These are phyloP conservation scores for Letharia lupina DNA, from an alignment of 495 filamentous ascomycete species.

Conservation along the genomic window DNA sequence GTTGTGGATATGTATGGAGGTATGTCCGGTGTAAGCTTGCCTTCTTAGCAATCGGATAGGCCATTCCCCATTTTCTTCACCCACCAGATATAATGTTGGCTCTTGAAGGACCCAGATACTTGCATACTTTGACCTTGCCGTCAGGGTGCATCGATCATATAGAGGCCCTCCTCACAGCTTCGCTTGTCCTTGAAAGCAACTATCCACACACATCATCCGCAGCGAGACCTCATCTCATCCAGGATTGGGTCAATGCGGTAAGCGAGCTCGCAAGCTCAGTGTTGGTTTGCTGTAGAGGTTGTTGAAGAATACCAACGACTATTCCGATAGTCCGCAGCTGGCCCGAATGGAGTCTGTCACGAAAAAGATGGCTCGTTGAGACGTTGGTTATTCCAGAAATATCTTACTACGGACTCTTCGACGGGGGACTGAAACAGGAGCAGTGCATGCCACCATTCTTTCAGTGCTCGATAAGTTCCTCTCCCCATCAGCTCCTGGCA, in stretches of 20 bases:
- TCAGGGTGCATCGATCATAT: too few species aligned
- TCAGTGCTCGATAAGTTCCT: not conserved
- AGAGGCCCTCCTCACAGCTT: too few species aligned
- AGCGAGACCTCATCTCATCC: not conserved
- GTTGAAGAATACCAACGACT: too few species aligned
- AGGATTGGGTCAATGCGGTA: not conserved
- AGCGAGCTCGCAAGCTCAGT: too few species aligned
- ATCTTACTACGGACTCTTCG: not conserved
- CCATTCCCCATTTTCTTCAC: not conserved
- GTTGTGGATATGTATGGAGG: not conserved
- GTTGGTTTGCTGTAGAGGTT: too few species aligned
- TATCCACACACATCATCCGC: not conserved
- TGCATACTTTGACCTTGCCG: too few species aligned
- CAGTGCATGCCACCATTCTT: not conserved
- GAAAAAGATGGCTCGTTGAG: not conserved
- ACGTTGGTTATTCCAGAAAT: not conserved
- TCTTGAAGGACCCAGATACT: too few species aligned
- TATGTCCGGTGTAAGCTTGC: not conserved
- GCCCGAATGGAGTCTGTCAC: not conserved
- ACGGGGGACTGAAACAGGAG: not conserved
- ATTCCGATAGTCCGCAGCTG: not conserved
- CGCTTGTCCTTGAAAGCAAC: not conserved
- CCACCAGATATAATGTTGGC: not conserved
- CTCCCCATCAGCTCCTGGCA: not conserved
- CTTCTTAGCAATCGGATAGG: not conserved